Base-by-base conservation (phyloP, 2,329 filamentous ascomycete species). In the Chaetothyriales sp. region DNA sequence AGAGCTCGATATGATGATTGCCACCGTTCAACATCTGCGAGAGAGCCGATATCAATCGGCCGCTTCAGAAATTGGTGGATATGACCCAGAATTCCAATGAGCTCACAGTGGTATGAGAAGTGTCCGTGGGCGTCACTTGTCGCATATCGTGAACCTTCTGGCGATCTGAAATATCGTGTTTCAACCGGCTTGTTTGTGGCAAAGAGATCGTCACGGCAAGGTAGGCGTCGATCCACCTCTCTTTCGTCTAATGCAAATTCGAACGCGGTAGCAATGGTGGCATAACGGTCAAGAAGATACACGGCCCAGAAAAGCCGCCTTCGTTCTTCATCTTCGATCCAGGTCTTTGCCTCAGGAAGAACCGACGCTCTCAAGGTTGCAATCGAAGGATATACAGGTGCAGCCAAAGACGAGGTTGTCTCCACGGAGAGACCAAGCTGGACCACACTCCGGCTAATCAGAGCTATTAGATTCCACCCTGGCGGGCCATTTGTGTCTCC, bases 271-370 rank as follows among this genome's bases (percentile, higher is more conserved):
- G 88, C 84, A 51, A 95, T 83, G 0, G 89, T 95, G 0, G 88
- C 88, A 64, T 94, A 95, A 48, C 89, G 78, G 65, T 95, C 89
- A 5, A 95, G 75, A 10, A 95, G 70, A 63, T 94, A 95, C 9
- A 94, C 82, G 82, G 94, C 90, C 89, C 89, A 95, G 66, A 95
- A 94, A 1, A 95, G 72, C 22, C 89, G 76, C 25, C 89, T 77
- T 25, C 89, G 76, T 44, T 86, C 85, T 66, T 95, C 89, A 55
- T 95, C 89, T 64, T 95, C 89, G 51, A 94, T 84, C 67, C 89
- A 95, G 55, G 88, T 85, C 48, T 80, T 82, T 0, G 89, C 78
- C 55, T 94, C 88, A 0, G 88, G 85, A 0, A 95, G 73, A 2
- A 90, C 82, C 72, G 89, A 89, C 15, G 89, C 87, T 51, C 89